phyloP scores from a whole-genome alignment of 2,329 filamentous ascomycete genomes.

The Zymoseptoria pseudotritici region DNA sequence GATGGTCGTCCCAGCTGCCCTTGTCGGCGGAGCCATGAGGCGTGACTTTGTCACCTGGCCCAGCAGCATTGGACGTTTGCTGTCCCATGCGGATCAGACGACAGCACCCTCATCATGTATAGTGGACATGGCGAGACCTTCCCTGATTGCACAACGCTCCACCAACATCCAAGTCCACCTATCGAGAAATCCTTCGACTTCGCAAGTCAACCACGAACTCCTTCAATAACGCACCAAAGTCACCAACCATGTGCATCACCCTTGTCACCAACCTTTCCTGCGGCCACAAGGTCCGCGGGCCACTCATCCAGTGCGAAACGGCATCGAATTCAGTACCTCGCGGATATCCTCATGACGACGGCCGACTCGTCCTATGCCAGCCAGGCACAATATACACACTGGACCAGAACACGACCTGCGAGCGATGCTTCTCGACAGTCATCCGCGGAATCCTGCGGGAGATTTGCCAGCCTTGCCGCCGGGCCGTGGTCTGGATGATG shows the following conservation, averaged over 20 bases:
- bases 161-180: not conserved
- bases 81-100: not conserved
- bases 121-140: not conserved
- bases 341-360: constrained; percentile 8
- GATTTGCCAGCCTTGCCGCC: constrained; percentile 13
- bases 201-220: not conserved
- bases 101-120: not conserved
- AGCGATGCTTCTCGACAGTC: constrained; percentile 11
- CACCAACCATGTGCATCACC: constrained; percentile 13
- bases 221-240: not conserved
- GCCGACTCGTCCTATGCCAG: constrained; percentile 8
- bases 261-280: constrained; percentile 14
- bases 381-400: constrained; percentile 1
- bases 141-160: not conserved
- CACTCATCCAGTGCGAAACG: constrained; percentile 11
- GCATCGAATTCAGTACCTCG: constrained; percentile 2
- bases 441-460: constrained; percentile 6
- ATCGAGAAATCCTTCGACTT: not conserved
- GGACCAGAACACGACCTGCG: constrained; percentile 14
- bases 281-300: constrained; percentile 12
- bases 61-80: not conserved
- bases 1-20: not conserved
- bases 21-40: not conserved
- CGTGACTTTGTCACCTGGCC: not conserved
- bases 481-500: constrained; percentile 6